Evolutionary conservation across 352 stramenopile genomes (phyloP).

Genomic region (Globisporangium heterothallicum): DNA sequence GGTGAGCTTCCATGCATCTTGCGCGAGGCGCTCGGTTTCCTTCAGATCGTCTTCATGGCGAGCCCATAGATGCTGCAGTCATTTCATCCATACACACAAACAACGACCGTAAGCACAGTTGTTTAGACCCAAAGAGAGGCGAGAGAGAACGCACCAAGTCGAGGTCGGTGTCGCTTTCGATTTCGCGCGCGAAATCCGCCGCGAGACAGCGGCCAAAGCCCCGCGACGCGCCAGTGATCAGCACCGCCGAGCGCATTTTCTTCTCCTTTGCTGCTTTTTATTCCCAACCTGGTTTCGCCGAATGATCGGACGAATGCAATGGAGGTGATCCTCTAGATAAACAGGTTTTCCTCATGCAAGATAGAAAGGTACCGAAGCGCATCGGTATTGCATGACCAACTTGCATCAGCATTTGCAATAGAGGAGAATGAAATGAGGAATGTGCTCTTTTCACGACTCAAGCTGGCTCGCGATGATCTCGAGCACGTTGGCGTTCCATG

Average conservation of each 20-base stretch:
- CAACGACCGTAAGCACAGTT: not conserved
- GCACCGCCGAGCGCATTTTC: slow-evolving; percentile 20
- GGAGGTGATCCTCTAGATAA: too few species aligned
- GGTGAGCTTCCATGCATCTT: slow-evolving; percentile 22
- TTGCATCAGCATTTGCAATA: too few species aligned
- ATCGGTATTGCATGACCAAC: too few species aligned
- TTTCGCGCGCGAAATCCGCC: slow-evolving; percentile 51
- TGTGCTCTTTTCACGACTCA: too few species aligned
- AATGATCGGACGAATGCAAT: too few species aligned
- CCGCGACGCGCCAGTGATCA: slow-evolving; percentile 83
- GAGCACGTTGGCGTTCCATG: too few species aligned
- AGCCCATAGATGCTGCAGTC: slow-evolving; percentile 47
- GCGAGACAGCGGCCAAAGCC: slow-evolving; percentile 75
- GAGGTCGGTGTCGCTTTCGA: slow-evolving; percentile 21
- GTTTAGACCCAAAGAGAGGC: not conserved
- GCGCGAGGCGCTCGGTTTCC: slow-evolving; percentile 43
- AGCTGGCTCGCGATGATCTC: too few species aligned
- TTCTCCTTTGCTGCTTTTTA: too few species aligned
- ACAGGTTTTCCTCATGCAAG: too few species aligned
- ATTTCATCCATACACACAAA: not conserved
- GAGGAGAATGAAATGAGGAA: too few species aligned
- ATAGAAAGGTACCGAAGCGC: too few species aligned
- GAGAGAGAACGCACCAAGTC: slow-evolving; percentile 34
- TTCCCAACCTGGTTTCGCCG: too few species aligned
- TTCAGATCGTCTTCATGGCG: slow-evolving; percentile 43